These are phyloP conservation scores for Macaranga tanarius DNA, from an alignment of 441 rosid species.

Conservation along the genomic window DNA sequence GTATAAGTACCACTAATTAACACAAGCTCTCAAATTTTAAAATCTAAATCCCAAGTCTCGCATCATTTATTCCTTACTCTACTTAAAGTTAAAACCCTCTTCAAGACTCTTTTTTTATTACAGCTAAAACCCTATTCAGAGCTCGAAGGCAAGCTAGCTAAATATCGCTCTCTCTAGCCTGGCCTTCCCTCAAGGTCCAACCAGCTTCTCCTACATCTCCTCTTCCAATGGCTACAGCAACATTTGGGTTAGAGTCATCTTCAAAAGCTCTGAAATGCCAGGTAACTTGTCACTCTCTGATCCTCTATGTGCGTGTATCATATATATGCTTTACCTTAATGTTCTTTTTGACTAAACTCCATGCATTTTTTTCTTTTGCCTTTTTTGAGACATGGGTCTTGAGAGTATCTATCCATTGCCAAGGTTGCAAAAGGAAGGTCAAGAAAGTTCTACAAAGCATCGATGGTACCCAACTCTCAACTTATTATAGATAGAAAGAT, in stretches of 20 bases:
- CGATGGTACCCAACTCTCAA: conserved; percentile 40
- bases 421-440: conserved; percentile 72
- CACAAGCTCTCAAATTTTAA: too few species aligned
- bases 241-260: conserved; percentile 9
- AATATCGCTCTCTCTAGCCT: background rate
- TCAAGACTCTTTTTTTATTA: background rate
- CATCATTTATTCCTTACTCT: background rate
- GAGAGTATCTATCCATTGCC: conserved; percentile 64
- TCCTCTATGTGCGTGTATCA: background rate
- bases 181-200: conserved; percentile 2
- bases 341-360: background rate
- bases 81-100: background rate
- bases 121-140: background rate
- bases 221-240: conserved; percentile 21
- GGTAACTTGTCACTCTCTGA: conserved; percentile 2
- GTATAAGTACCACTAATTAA: too few species aligned
- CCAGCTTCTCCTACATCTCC: background rate
- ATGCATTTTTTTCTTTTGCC: conserved; percentile 8
- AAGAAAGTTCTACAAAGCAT: conserved; percentile 53
- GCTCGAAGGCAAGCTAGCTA: background rate
- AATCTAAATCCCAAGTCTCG: conserved; percentile 6
- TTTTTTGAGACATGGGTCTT: conserved; percentile 57
- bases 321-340: background rate
- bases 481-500: too few species aligned
- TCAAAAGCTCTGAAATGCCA: conserved; percentile 22